phyloP scores from a whole-genome alignment of 257 asterid species.

The Ajuga chamaepitys region DNA sequence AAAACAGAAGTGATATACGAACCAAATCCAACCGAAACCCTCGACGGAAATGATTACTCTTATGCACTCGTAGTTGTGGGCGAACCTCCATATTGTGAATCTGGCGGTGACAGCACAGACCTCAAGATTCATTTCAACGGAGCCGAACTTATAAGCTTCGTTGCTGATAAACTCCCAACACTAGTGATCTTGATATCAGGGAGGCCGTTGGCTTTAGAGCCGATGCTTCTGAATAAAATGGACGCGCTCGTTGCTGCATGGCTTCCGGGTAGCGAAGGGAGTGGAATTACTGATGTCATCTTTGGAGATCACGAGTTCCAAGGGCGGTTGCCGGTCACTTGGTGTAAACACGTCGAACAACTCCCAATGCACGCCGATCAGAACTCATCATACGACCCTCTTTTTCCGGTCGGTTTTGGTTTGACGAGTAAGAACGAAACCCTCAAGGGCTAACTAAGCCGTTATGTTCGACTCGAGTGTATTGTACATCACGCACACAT shows the following conservation, averaged over 20 bases:
- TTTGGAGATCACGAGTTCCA: conserved; percentile 69
- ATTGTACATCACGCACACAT: background rate
- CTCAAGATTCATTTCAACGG: conserved; percentile 58
- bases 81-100: conserved; percentile 70
- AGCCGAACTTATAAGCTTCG: conserved; percentile 30
- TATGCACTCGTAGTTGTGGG: conserved; percentile 76
- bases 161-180: conserved; percentile 56
- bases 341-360: conserved; percentile 62
- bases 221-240: conserved; percentile 38
- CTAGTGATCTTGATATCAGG: conserved; percentile 61
- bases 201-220: conserved; percentile 64
- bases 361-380: conserved; percentile 52
- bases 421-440: conserved; percentile 41
- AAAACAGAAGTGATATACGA: conserved; percentile 55
- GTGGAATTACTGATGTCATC: conserved; percentile 60
- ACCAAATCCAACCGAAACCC: conserved; percentile 44
- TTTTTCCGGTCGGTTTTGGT: conserved; percentile 65
- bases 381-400: conserved; percentile 40
- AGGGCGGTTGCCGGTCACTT: conserved; percentile 65
- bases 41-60: conserved; percentile 35
- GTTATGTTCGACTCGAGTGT: background rate
- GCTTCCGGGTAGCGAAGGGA: conserved; percentile 87
- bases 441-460: conserved; percentile 17
- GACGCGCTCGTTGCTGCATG: conserved; percentile 80
- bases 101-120: conserved; percentile 59